Percentiles rank a stretch among this genome's conserved stretches.
phyloP scores from a whole-genome alignment of 2,329 filamentous ascomycete species.

The Drechslerella dactyloides region DNA sequence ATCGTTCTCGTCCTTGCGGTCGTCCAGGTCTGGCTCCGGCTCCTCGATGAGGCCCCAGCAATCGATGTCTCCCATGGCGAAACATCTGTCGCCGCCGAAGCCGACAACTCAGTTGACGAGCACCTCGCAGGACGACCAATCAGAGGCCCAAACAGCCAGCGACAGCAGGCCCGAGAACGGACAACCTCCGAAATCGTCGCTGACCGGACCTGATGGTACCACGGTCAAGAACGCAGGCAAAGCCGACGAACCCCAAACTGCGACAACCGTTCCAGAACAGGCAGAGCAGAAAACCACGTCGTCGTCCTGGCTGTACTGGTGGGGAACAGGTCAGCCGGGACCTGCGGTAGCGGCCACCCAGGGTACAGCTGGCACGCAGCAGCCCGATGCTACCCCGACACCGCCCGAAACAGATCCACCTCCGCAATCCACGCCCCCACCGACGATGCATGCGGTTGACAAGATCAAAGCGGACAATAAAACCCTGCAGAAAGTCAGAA shows the following conservation, averaged over 20 bases:
- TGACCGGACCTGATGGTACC: slow-evolving; percentile 14
- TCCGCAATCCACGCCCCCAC: slow-evolving; percentile 10
- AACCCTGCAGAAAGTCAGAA: slow-evolving; percentile 37
- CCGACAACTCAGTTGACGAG: slow-evolving; percentile 45
- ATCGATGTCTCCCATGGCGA: slow-evolving; percentile 43
- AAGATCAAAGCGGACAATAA: slow-evolving; percentile 34
- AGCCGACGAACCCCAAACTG: not conserved
- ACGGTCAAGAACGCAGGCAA: not conserved
- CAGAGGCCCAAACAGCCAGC: not conserved
- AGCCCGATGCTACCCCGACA: slow-evolving; percentile 4
- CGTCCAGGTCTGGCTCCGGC: too few species aligned
- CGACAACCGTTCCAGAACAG: slow-evolving; percentile 2
- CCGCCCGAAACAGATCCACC: not conserved
- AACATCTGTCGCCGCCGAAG: slow-evolving; percentile 35
- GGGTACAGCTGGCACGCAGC: not conserved
- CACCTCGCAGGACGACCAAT: slow-evolving; percentile 11
- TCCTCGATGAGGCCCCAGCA: slow-evolving; percentile 6
- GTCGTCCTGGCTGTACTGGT: slow-evolving; percentile 42
- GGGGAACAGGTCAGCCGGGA: slow-evolving; percentile 31
- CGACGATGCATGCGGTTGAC: slow-evolving; percentile 33
- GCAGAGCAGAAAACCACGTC: slow-evolving; percentile 31
- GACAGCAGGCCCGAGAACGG: slow-evolving; percentile 10
- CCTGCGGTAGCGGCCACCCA: slow-evolving; percentile 12
- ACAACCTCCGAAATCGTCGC: slow-evolving; percentile 7
- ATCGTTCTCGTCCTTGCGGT: slow-evolving; percentile 22